Conservation (phyloP, 768 basidiomycete genomes). For the Pleurotus tuber-regium region DNA sequence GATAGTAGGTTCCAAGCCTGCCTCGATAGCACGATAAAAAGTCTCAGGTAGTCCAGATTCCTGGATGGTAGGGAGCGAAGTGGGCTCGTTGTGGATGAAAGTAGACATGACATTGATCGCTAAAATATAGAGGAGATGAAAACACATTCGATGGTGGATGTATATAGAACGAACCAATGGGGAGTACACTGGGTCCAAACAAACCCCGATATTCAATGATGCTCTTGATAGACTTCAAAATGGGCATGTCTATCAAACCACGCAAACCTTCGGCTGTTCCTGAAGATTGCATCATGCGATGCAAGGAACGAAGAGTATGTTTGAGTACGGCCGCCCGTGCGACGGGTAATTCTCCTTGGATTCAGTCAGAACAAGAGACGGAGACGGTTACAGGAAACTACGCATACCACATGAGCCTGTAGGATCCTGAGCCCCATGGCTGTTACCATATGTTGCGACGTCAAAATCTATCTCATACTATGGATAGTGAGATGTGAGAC, state of each 20-base stretch:
- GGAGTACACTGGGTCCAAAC: constrained; percentile 86
- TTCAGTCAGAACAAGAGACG: constrained; percentile 3
- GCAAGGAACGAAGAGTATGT: constrained; percentile 86
- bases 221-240: constrained; percentile 82
- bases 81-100: constrained; percentile 98
- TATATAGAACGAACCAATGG: constrained; percentile 58
- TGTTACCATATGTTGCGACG: constrained; percentile 52
- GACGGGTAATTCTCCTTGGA: constrained; percentile 68
- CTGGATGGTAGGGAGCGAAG: constrained; percentile 88
- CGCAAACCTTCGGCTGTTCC: constrained; percentile 93
- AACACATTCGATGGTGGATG: not conserved
- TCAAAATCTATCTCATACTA: constrained; percentile 70
- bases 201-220: constrained; percentile 79
- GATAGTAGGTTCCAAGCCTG: constrained; percentile 80
- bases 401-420: constrained; percentile 51
- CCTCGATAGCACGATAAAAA: constrained; percentile 85
- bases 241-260: constrained; percentile 87
- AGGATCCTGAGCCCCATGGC: constrained; percentile 41
- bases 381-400: not conserved
- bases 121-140: constrained; percentile 25
- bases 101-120: constrained; percentile 96
- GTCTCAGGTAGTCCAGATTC: constrained; percentile 87
- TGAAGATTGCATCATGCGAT: constrained; percentile 96
- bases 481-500: constrained; percentile 6
- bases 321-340: constrained; percentile 81